A percentile compares a stretch with the other conserved stretches of the same genome.
Evolutionary conservation across 257 asterid species (phyloP).

Genomic region (Capsicum chinense): DNA sequence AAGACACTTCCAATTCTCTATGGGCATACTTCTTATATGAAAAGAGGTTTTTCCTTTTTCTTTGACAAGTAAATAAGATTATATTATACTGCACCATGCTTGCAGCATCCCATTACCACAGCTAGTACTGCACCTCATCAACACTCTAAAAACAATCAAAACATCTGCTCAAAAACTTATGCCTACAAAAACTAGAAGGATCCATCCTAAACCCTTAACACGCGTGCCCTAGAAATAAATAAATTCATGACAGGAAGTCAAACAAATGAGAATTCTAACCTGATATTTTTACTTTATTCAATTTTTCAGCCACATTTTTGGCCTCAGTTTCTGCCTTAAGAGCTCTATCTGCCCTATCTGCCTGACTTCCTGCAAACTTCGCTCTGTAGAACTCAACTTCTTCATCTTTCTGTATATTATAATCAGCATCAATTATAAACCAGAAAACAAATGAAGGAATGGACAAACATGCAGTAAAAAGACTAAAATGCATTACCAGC

Average conservation of each 20-base stretch:
- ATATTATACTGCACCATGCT: neutral
- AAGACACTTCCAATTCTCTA: conserved; percentile 2
- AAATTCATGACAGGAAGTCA: conserved; percentile 15
- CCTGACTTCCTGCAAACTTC: conserved; percentile 94
- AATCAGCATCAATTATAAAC: conserved; percentile 31
- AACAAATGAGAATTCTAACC: conserved; percentile 44
- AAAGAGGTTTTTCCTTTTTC: neutral
- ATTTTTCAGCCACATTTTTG: conserved; percentile 60
- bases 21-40: neutral
- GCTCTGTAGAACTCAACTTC: conserved; percentile 63
- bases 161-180: neutral
- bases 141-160: neutral
- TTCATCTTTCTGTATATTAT: conserved; percentile 71
- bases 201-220: conserved; percentile 1
- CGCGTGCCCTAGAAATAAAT: neutral
- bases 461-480: neutral
- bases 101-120: conserved; percentile 8
- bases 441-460: conserved; percentile 9
- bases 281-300: conserved; percentile 70
- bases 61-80: neutral
- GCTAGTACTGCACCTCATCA: neutral
- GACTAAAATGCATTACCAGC: conserved; percentile 55
- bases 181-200: conserved; percentile 10
- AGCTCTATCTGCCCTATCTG: conserved; percentile 83
- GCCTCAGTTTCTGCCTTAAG: conserved; percentile 68